Percentiles rank a stretch among this genome's conserved stretches.
phyloP scores from a whole-genome alignment of 1,139 yeast genomes.

The Hansenula lynferdii region DNA sequence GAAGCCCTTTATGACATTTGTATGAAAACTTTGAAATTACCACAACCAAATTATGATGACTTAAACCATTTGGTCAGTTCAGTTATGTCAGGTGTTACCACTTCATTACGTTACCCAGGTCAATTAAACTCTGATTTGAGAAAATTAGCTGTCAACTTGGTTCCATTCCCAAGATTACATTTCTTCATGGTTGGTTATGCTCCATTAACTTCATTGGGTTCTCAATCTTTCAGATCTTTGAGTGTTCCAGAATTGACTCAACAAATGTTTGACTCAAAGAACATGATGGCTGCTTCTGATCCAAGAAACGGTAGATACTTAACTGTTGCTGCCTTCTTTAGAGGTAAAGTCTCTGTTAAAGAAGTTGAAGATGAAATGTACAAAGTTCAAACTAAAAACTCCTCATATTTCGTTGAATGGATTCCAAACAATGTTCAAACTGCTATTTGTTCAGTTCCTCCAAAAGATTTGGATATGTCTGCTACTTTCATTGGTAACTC shows the following conservation, averaged over 20 bases:
- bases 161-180: conserved; percentile 98
- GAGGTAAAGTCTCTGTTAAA: conserved; percentile 97
- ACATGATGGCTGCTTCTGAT: conserved; percentile 98
- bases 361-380: conserved; percentile 96
- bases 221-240: conserved; percentile 88
- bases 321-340: conserved; percentile 95
- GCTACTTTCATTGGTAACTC: conserved; percentile 95
- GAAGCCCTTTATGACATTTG: conserved; percentile 99
- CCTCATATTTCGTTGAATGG: conserved; percentile 98
- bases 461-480: conserved; percentile 85
- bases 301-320: conserved; percentile 95
- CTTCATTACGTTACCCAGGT: conserved; percentile 95
- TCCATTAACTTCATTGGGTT: conserved; percentile 86
- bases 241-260: conserved; percentile 93
- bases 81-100: conserved; percentile 95
- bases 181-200: conserved; percentile 98
- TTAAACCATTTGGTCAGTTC: conserved; percentile 93
- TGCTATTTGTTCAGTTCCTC: conserved; percentile 95
- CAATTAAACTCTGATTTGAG: conserved; percentile 93
- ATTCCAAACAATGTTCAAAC: conserved; percentile 99
- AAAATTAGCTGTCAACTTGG: conserved; percentile 96
- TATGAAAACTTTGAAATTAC: conserved; percentile 86
- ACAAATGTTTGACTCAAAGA: conserved; percentile 95
- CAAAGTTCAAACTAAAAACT: conserved; percentile 85
- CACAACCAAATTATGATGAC: conserved; percentile 83